Evolutionary conservation across 2,329 filamentous ascomycete genomes (phyloP), one percentile per base, ranked within the genome.

Genomic region (Colletotrichum cuscutae): DNA sequence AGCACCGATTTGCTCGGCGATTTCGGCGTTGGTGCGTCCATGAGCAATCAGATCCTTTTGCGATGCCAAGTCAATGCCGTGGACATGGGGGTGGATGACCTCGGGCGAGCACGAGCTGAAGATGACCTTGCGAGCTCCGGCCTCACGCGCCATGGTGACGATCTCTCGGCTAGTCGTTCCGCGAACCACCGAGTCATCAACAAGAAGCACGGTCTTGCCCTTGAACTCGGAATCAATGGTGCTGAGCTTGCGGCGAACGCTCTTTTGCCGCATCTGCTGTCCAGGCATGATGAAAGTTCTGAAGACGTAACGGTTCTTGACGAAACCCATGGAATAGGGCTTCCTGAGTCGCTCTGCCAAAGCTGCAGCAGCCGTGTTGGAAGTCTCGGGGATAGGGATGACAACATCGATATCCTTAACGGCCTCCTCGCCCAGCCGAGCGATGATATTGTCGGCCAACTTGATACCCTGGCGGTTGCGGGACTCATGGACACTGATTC

Each of bases 181-280:
- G 49, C 95, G 90, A 5, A 98, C 95, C 72, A 98, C 95, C 77
- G 91, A 94, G 83, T 98, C 96, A 77, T 98, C 96, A 1, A 98
- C 94, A 0, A 98, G 86, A 12, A 95, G 87, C 8, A 98, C 93
- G 72, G 92, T 93, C 77, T 93, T 92, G 76, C 89, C 94, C 70
- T 91, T 87, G 82, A 98, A 98, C 80, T 98, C 95, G 49, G 92
- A 91, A 30, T 92, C 90, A 83, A 98, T 97, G 24, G 95, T 91
- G 73, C 94, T 96, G 52, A 98, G 88, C 84, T 98, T 98, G 61
- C 95, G 90, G 4, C 96, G 92, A 11, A 98, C 95, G 76, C 94
- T 93, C 83, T 96, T 78, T 97, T 91, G 4, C 95, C 89, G 22
- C 91, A 89, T 76, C 90, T 90, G 42, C 81, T 98, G 95, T 32